These are phyloP conservation scores for Tetrahymena borealis DNA, from an alignment of 73 alveolate genomes.

Conservation along the genomic window DNA sequence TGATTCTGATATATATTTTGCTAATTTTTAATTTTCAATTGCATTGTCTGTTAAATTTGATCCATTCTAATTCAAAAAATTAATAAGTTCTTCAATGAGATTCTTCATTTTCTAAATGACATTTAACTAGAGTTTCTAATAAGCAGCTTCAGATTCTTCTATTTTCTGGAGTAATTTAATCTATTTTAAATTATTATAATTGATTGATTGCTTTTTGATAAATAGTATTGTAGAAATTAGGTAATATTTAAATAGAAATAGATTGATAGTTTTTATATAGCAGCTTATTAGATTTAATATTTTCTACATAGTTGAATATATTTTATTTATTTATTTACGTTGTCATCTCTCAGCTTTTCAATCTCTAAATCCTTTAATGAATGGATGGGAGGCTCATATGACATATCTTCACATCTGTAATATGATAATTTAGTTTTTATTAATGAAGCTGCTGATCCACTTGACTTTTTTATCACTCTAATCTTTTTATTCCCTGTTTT, in stretches of 20 bases:
- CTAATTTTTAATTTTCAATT: not conserved
- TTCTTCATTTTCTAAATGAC: not conserved
- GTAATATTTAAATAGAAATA: not conserved
- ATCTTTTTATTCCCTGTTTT: not conserved
- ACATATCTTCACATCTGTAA: not conserved
- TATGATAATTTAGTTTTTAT: not conserved
- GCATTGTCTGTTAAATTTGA: not conserved
- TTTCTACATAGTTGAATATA: not conserved
- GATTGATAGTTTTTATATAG: too few species aligned
- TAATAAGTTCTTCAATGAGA: not conserved
- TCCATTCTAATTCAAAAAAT: not conserved
- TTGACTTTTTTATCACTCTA: not conserved
- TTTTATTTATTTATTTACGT: not conserved
- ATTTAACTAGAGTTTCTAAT: not conserved
- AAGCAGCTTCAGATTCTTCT: not conserved
- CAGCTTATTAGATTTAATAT: not conserved
- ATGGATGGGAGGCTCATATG: not conserved
- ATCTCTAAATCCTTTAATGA: not conserved
- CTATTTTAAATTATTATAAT: not conserved
- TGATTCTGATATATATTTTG: not conserved
- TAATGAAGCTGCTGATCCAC: not conserved
- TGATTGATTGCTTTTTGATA: not conserved
- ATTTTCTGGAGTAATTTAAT: not conserved
- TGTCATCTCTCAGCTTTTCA: not conserved
- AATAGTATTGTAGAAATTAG: not conserved